phyloP scores from a whole-genome alignment of 2,329 filamentous ascomycete genomes.

The Colletotrichum siamense region DNA sequence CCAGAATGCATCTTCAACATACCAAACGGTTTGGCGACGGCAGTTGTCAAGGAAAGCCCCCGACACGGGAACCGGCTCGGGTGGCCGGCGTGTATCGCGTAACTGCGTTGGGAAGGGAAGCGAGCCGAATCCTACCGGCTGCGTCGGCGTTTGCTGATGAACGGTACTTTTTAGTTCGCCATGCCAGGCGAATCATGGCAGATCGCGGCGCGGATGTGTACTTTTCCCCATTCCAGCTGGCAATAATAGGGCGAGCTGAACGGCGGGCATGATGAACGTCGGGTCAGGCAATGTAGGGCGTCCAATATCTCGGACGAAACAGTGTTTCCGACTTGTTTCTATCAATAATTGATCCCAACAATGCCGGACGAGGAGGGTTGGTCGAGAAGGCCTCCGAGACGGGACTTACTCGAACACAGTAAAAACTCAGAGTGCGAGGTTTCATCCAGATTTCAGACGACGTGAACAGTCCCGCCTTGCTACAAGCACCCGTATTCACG shows the following conservation, averaged over 20 bases:
- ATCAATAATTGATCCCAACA: neutral
- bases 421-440: neutral
- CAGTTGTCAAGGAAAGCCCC: neutral
- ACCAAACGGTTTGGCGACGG: neutral
- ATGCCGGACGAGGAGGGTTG: neutral
- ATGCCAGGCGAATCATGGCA: neutral
- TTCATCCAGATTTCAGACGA: neutral
- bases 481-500: neutral
- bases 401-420: neutral
- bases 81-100: neutral
- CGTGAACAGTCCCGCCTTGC: neutral
- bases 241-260: neutral
- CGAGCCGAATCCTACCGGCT: conserved; percentile 3
- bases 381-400: neutral
- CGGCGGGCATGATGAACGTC: neutral
- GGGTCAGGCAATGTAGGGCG: neutral
- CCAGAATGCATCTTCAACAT: neutral
- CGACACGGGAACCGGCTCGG: neutral
- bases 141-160: neutral
- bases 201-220: neutral
- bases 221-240: neutral
- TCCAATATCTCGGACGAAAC: neutral
- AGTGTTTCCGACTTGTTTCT: neutral
- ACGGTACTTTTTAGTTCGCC: conserved; percentile 1
- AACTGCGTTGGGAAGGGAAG: neutral